Percentiles rank a stretch among this genome's conserved stretches.
These are phyloP conservation scores for Waltiozyma sp. DNA, from an alignment of 1,139 yeast species.

Conservation along the genomic window DNA sequence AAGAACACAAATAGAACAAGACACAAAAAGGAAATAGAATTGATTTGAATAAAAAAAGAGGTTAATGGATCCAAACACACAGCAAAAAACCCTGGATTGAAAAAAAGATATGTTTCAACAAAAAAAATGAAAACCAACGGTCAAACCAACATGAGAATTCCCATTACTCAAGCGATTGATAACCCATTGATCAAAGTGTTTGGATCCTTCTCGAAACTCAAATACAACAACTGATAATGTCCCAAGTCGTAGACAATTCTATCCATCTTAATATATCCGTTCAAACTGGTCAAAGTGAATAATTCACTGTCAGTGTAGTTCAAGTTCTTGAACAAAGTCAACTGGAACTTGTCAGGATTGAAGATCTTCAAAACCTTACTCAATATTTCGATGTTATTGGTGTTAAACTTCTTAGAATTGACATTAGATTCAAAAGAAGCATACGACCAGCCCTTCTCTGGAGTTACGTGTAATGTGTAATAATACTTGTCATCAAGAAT, in stretches of 20 bases:
- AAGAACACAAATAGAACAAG: no score
- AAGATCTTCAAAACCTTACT: slow-evolving; percentile 52
- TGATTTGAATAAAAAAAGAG: no score
- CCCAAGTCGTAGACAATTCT: slow-evolving; percentile 61
- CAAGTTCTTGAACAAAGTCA: slow-evolving; percentile 40
- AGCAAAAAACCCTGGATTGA: not conserved
- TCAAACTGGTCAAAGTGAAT: slow-evolving; percentile 24
- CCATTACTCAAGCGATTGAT: slow-evolving; percentile 1
- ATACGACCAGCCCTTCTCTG: slow-evolving; percentile 89
- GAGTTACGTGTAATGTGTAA: slow-evolving; percentile 90
- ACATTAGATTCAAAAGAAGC: slow-evolving; percentile 92
- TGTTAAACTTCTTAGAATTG: slow-evolving; percentile 32
- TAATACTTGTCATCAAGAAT: slow-evolving; percentile 53
- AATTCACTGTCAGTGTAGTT: slow-evolving; percentile 29
- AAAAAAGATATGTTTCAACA: not conserved
- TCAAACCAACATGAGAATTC: not conserved
- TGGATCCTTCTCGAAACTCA: slow-evolving; percentile 21
- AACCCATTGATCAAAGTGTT: slow-evolving; percentile 12
- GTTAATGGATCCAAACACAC: not conserved
- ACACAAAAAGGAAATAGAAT: no score
- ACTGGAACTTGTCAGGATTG: slow-evolving; percentile 67
- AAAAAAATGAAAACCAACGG: not conserved
- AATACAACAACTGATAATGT: slow-evolving; percentile 36
- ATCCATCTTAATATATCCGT: slow-evolving; percentile 57
- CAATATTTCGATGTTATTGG: slow-evolving; percentile 41